Evolutionary conservation across 2,329 filamentous ascomycete species (phyloP).

Genomic region (Podosphaera fusca): DNA sequence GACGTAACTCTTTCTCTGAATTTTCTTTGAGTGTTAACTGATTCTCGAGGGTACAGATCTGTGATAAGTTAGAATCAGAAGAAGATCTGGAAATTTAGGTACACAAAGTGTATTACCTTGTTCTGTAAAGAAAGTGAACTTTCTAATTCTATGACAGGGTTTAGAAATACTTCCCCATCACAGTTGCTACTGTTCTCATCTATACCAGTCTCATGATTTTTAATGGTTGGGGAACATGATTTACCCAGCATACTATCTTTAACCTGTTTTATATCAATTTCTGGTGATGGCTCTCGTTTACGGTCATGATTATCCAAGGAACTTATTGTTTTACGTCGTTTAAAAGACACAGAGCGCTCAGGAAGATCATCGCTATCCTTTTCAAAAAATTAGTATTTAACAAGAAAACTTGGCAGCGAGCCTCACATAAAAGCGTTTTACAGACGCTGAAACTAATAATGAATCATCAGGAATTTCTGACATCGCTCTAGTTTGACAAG

Average conservation of each 20-base stretch:
- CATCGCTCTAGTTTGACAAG: background rate
- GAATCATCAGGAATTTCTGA: background rate
- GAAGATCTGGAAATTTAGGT: background rate
- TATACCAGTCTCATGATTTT: no score
- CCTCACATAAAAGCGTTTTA: conserved; percentile 5
- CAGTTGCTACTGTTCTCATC: background rate
- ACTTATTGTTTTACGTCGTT: conserved; percentile 4
- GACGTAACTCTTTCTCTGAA: conserved; percentile 18
- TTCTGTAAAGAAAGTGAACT: background rate
- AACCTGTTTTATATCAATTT: background rate
- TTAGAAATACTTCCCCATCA: background rate
- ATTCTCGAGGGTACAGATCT: conserved; percentile 18
- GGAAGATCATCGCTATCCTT: conserved; percentile 2
- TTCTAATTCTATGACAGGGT: background rate
- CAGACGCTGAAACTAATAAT: background rate
- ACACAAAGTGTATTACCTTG: background rate
- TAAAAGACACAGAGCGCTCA: conserved; percentile 5
- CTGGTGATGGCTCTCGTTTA: conserved; percentile 2
- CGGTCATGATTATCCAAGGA: no score
- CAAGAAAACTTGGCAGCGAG: background rate
- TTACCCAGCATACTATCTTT: background rate
- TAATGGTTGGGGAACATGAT: no score
- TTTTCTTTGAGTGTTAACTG: conserved; percentile 9
- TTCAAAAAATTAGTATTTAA: conserved; percentile 4
- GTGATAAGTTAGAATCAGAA: background rate